Conservation (phyloP, 192 early-diverging fungal genomes). For the Podila verticillata region DNA sequence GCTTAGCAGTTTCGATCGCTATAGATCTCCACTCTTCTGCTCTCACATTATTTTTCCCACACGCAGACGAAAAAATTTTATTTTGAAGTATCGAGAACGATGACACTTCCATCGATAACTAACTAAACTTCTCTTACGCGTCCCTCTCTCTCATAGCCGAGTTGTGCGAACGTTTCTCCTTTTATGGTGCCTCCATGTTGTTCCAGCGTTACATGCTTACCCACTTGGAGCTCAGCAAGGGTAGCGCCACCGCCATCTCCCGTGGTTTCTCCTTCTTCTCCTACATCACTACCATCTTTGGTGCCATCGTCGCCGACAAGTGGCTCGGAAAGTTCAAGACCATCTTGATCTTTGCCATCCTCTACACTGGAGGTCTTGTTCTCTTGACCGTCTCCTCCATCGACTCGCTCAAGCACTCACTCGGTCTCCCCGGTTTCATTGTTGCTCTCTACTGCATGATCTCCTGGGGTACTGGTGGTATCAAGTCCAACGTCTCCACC, state of each 20-base stretch:
- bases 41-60: no score
- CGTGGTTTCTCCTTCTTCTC: conserved; percentile 75
- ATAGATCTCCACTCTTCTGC: no score
- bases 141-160: conserved; percentile 56
- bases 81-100: no score
- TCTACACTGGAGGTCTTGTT: conserved; percentile 66
- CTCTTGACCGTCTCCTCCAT: conserved; percentile 65
- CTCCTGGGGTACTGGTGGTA: conserved; percentile 70
- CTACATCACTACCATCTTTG: conserved; percentile 70
- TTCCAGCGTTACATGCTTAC: conserved; percentile 73
- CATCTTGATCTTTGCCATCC: conserved; percentile 63
- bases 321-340: conserved; percentile 75
- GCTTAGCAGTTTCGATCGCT: no score
- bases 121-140: no score
- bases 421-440: conserved; percentile 64
- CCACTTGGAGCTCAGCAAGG: conserved; percentile 51
- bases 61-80: no score
- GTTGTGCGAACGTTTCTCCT: conserved; percentile 71
- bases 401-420: conserved; percentile 56
- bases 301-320: conserved; percentile 68
- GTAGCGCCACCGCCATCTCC: conserved; percentile 63
- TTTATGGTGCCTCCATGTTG: conserved; percentile 67
- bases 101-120: no score
- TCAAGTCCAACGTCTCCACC: conserved; percentile 73
- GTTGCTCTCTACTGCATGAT: conserved; percentile 66